phyloP scores from a whole-genome alignment of 2,329 filamentous ascomycete species.

The Fusarium multiceps region DNA sequence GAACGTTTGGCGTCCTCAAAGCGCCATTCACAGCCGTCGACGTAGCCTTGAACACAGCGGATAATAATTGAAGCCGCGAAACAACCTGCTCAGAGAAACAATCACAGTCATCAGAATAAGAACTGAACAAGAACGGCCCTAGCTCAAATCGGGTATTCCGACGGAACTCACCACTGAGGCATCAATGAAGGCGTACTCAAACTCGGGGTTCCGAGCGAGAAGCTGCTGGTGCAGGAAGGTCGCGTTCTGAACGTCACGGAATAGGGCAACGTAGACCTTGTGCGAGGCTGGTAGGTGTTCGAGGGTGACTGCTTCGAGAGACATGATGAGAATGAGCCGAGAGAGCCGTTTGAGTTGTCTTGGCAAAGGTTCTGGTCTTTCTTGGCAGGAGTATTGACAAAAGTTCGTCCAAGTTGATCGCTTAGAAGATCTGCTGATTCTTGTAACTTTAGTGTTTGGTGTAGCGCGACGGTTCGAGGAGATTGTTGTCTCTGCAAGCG shows the following conservation, averaged over 20 bases:
- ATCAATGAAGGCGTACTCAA: slow-evolving; percentile 95
- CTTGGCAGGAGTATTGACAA: slow-evolving; percentile 6
- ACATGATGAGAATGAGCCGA: slow-evolving; percentile 51
- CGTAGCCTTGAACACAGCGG: slow-evolving; percentile 82
- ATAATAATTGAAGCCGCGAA: slow-evolving; percentile 77
- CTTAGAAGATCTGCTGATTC: slow-evolving; percentile 10
- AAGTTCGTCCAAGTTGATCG: slow-evolving; percentile 1
- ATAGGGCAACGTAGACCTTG: slow-evolving; percentile 79
- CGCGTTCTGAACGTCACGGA: slow-evolving; percentile 80
- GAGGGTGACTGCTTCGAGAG: slow-evolving; percentile 74
- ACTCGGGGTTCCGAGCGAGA: slow-evolving; percentile 82
- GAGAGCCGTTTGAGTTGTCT: slow-evolving; percentile 8
- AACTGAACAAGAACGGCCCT: neutral
- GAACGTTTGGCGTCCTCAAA: slow-evolving; percentile 84
- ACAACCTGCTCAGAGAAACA: slow-evolving; percentile 64
- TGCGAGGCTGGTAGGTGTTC: slow-evolving; percentile 79
- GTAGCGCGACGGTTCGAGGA: slow-evolving; percentile 14
- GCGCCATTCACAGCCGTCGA: slow-evolving; percentile 69
- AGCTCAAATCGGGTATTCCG: slow-evolving; percentile 26
- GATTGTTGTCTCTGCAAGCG: slow-evolving; percentile 1
- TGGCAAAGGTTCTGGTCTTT: neutral
- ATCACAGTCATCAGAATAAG: slow-evolving; percentile 11
- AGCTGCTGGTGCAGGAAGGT: slow-evolving; percentile 84
- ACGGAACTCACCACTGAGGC: slow-evolving; percentile 73
- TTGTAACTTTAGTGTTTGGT: slow-evolving; percentile 1